Conservation (phyloP, 805 yeast genomes). For the Yamadazyma sp. region DNA sequence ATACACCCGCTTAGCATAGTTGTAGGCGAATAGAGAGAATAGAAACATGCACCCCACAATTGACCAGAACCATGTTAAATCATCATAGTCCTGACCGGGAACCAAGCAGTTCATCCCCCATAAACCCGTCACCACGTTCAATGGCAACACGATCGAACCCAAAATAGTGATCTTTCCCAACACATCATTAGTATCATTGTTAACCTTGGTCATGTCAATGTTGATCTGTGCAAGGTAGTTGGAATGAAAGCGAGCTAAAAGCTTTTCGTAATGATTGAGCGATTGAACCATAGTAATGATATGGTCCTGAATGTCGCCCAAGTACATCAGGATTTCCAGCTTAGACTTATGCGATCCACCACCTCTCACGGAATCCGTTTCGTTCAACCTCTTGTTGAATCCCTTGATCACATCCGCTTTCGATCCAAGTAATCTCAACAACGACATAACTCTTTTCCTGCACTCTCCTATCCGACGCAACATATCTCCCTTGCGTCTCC, state of each 20-base stretch:
- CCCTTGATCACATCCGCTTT: conserved; percentile 98
- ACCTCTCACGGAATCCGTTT: conserved; percentile 18
- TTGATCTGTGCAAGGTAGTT: conserved; percentile 95
- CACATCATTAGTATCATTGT: conserved; percentile 95
- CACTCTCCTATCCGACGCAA: conserved; percentile 92
- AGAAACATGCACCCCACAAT: conserved; percentile 34
- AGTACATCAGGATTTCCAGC: conserved; percentile 83
- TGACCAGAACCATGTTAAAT: conserved; percentile 43
- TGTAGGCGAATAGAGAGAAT: conserved; percentile 38
- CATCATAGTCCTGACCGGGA: conserved; percentile 73
- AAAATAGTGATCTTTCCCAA: conserved; percentile 88
- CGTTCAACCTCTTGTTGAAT: conserved; percentile 80
- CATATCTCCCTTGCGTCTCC: conserved; percentile 96
- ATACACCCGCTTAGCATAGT: conserved; percentile 40
- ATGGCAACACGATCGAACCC: conserved; percentile 93
- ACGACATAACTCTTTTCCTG: conserved; percentile 90
- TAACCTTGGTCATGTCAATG: conserved; percentile 95
- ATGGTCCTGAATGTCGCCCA: conserved; percentile 98
- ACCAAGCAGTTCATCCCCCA: conserved; percentile 99
- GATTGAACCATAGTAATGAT: conserved; percentile 96
- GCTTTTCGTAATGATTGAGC: conserved; percentile 89
- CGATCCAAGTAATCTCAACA: conserved; percentile 77
- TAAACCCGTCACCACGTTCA: conserved; percentile 92
- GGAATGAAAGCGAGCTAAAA: conserved; percentile 91
- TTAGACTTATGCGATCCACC: conserved; percentile 44